Evolutionary conservation across 2,329 filamentous ascomycete species (phyloP).

Genomic region (Aspergillus persii): DNA sequence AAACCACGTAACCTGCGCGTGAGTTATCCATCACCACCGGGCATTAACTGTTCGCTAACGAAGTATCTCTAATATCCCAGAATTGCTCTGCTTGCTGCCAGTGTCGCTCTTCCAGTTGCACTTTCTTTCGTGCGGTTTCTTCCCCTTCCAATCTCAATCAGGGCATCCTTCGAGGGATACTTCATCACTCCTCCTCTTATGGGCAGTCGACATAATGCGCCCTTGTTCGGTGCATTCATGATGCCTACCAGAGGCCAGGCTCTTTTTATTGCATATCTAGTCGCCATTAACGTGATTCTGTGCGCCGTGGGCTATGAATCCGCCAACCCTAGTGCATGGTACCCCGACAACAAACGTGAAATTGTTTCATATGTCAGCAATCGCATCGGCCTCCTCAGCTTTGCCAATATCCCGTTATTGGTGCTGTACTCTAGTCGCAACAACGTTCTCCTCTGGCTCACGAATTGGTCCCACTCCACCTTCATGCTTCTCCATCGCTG

Average conservation of each 20-base stretch:
- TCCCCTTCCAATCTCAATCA: background rate
- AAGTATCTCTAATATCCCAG: background rate
- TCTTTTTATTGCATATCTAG: slow-evolving; percentile 1
- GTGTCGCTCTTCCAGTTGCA: background rate
- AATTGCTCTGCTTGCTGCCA: background rate
- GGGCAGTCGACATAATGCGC: background rate
- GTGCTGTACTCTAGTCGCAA: slow-evolving; percentile 39
- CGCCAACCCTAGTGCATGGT: slow-evolving; percentile 3
- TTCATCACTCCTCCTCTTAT: background rate
- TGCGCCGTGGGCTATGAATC: background rate
- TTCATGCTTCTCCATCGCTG: slow-evolving; percentile 39
- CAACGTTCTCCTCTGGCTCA: slow-evolving; percentile 39
- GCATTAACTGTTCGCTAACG: too few relatives aligned
- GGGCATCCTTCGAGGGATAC: background rate
- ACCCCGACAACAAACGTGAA: slow-evolving; percentile 19
- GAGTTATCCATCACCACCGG: background rate
- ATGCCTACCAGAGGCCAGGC: slow-evolving; percentile 4
- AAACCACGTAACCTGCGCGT: background rate
- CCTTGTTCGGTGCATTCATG: background rate
- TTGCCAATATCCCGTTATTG: slow-evolving; percentile 27
- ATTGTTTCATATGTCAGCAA: slow-evolving; percentile 28
- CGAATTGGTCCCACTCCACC: slow-evolving; percentile 38
- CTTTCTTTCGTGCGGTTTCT: background rate
- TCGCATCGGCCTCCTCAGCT: slow-evolving; percentile 32
- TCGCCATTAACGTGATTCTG: background rate